Evolutionary conservation across 805 yeast genomes (phyloP), one percentile per base, ranked within the genome.

Genomic region (Spathaspora arborariae): DNA sequence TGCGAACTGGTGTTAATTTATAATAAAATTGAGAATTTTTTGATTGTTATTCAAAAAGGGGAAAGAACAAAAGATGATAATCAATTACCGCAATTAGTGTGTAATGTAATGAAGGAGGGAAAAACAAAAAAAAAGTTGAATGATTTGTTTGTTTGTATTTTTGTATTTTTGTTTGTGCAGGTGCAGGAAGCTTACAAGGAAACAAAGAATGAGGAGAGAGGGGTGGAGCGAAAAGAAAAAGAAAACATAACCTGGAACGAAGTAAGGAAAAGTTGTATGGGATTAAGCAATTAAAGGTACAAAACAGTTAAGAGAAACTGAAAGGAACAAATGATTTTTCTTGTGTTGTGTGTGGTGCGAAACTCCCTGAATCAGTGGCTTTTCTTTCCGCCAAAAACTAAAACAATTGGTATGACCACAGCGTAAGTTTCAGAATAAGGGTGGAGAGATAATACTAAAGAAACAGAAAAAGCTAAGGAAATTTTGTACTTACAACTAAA

Each of bases 91-190:
- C n/a, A 37, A 20, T 13, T 13, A 20, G 39, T 37, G 39, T 37
- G 39, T 37, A 37, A 18, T 37, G 39, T 22, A 19, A 37, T 15
- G 11, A n/a, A n/a, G n/a, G 35, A 30, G 35, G 35, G 39, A 37
- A 37, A 37, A 37, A 37, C 39, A 37, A 37, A 37, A 37, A n/a
- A 34, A 37, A 37, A 36, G 39, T 37, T 37, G 39, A 7, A 37
- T 37, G 39, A 20, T 37, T 37, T 37, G 39, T 37, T 37, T 37
- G 21, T 37, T 19, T 37, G 21, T 37, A 13, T 20, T 37, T 37
- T 19, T 37, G 21, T 37, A 13, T 20, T 37, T 37, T 37, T 37
- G 21, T 37, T 37, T 37, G 35, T 30, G 35, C 35, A 30, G 35
- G 35, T 30, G 35, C 35, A 16, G 35, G n/a, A 30, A 30, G 35